Conservation (phyloP, 164 flowering plant species). For the Vitis rotundifolia region DNA sequence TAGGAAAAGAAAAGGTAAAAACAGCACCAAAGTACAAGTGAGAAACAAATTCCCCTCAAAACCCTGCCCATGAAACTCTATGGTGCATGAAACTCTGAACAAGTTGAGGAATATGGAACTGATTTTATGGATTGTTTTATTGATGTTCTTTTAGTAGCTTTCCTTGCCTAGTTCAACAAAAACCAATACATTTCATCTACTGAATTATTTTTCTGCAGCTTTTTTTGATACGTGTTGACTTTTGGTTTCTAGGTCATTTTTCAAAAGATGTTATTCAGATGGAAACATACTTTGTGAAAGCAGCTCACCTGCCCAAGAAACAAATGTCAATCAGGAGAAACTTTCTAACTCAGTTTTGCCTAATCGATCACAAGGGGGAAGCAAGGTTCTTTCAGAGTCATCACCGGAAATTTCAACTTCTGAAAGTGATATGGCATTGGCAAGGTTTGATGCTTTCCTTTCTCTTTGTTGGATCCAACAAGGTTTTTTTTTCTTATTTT, state of each 20-base stretch:
- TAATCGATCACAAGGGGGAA: conserved; percentile 16
- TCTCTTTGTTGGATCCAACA: not conserved
- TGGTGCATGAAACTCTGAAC: too few relatives aligned
- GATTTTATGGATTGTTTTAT: not conserved
- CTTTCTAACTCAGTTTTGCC: conserved; percentile 16
- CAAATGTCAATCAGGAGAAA: conserved; percentile 21
- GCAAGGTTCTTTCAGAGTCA: conserved; percentile 33
- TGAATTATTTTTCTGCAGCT: not conserved
- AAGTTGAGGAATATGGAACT: conserved; percentile 2
- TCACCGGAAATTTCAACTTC: conserved; percentile 48
- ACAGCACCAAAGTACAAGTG: too few relatives aligned
- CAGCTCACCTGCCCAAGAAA: conserved; percentile 23
- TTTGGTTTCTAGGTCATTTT: conserved; percentile 29
- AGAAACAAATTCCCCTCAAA: too few relatives aligned
- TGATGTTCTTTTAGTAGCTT: not conserved
- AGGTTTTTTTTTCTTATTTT: not conserved
- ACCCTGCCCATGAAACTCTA: too few relatives aligned
- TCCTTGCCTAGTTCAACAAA: not conserved
- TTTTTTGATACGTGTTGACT: not conserved
- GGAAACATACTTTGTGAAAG: conserved; percentile 42
- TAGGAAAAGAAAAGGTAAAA: too few relatives aligned
- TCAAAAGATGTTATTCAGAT: conserved; percentile 50
- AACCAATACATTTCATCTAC: too few relatives aligned
- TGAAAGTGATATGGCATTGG: conserved; percentile 34
- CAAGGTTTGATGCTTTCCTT: conserved; percentile 27